These are phyloP conservation scores for Phlebiopsis gigantea DNA, from an alignment of 768 basidiomycete genomes.

Conservation along the genomic window DNA sequence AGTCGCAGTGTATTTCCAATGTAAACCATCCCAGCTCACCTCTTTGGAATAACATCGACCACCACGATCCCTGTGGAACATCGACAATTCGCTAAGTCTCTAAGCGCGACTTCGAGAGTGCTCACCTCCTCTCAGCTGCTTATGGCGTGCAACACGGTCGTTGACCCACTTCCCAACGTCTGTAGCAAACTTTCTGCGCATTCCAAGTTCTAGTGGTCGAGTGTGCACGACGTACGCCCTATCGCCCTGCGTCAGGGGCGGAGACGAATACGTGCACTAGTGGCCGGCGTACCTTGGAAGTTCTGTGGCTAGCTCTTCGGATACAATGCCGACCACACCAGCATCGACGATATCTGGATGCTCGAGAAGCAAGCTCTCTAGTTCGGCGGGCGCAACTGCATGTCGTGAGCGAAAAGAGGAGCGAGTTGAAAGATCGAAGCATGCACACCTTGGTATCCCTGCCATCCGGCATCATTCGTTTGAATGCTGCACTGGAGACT, in stretches of 20 bases:
- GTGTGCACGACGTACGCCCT: slow-evolving; percentile 64
- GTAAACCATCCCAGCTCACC: slow-evolving; percentile 30
- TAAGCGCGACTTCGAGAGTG: background rate
- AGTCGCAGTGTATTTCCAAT: background rate
- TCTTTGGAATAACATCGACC: slow-evolving; percentile 64
- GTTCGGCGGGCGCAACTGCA: slow-evolving; percentile 78
- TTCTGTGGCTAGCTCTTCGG: slow-evolving; percentile 68
- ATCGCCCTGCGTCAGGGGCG: background rate
- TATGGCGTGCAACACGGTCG: slow-evolving; percentile 67
- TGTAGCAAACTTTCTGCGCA: slow-evolving; percentile 40
- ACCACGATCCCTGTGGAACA: slow-evolving; percentile 38
- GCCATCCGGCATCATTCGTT: too few relatives aligned
- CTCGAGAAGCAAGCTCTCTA: slow-evolving; percentile 69
- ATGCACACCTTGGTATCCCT: slow-evolving; percentile 11
- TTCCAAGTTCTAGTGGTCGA: slow-evolving; percentile 23
- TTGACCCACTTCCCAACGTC: slow-evolving; percentile 63
- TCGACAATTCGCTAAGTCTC: background rate
- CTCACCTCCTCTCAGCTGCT: slow-evolving; percentile 65
- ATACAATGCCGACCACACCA: slow-evolving; percentile 74
- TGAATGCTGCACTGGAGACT: slow-evolving; percentile 12
- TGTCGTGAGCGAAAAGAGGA: background rate
- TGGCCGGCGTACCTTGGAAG: slow-evolving; percentile 53
- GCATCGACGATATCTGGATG: slow-evolving; percentile 74
- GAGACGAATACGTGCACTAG: background rate
- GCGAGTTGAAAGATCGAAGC: background rate